phyloP scores from a whole-genome alignment of 2,329 filamentous ascomycete species.

The Clonostachys rosea region DNA sequence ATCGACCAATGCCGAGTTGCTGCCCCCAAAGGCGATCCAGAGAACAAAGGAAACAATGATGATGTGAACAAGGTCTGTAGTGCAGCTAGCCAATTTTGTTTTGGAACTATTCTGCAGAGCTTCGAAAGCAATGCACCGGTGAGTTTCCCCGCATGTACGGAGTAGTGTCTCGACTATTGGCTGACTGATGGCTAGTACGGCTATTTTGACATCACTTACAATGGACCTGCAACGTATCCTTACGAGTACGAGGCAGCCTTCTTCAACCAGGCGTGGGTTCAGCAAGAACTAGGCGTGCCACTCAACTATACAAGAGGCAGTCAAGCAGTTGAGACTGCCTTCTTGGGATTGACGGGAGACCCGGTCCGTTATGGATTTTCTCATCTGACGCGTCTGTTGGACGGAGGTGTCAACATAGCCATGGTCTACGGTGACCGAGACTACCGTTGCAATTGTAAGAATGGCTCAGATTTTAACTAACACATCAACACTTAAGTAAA shows the following conservation, averaged over 20 bases:
- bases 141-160: not conserved
- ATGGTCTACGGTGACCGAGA: conserved; percentile 62
- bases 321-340: conserved; percentile 32
- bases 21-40: conserved; percentile 23
- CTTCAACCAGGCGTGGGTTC: conserved; percentile 53
- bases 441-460: conserved; percentile 55
- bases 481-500: not conserved
- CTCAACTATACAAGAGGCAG: conserved; percentile 45
- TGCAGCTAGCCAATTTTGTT: conserved; percentile 31
- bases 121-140: not conserved
- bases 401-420: conserved; percentile 59
- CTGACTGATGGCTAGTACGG: not conserved
- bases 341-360: conserved; percentile 57
- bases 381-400: conserved; percentile 52
- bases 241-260: conserved; percentile 55
- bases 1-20: conserved; percentile 41
- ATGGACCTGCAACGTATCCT: conserved; percentile 48
- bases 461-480: fast-evolving
- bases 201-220: conserved; percentile 51
- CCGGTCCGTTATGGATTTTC: conserved; percentile 31
- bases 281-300: conserved; percentile 54
- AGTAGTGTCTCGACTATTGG: not conserved
- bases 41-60: conserved; percentile 27
- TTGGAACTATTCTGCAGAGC: not conserved
- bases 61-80: conserved; percentile 40